Percentiles rank a stretch among this genome's conserved stretches.
Evolutionary conservation across 2,329 filamentous ascomycete species (phyloP).

Genomic region (Alternaria longipes): DNA sequence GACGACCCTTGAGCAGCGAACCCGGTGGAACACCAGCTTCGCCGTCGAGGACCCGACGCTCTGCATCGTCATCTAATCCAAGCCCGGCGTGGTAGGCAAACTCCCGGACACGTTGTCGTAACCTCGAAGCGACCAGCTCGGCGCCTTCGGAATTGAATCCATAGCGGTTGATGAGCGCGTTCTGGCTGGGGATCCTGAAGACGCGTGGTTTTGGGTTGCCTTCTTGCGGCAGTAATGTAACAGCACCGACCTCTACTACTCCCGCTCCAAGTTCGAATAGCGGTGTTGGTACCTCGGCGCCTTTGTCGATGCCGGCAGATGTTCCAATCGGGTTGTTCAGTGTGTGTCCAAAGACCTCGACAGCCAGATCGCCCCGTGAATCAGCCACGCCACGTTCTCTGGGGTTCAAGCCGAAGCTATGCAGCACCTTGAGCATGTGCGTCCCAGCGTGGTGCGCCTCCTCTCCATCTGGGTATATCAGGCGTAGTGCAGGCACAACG

Average conservation of each 20-base stretch:
- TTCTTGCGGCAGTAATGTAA: slow-evolving; percentile 84
- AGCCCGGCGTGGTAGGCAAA: slow-evolving; percentile 78
- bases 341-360: slow-evolving; percentile 77
- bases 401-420: slow-evolving; percentile 78
- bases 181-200: slow-evolving; percentile 83
- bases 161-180: slow-evolving; percentile 94
- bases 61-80: slow-evolving; percentile 68
- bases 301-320: slow-evolving; percentile 95
- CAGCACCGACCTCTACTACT: slow-evolving; percentile 91
- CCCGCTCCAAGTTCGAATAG: slow-evolving; percentile 86
- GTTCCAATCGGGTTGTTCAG: slow-evolving; percentile 90
- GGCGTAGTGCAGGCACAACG: slow-evolving; percentile 69
- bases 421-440: slow-evolving; percentile 73
- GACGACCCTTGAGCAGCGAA: slow-evolving; percentile 76
- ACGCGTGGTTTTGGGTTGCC: slow-evolving; percentile 90
- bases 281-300: slow-evolving; percentile 85
- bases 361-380: slow-evolving; percentile 61
- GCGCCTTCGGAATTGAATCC: slow-evolving; percentile 93
- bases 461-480: slow-evolving; percentile 78
- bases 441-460: slow-evolving; percentile 90
- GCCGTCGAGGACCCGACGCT: slow-evolving; percentile 78
- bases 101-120: slow-evolving; percentile 79
- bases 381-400: slow-evolving; percentile 77
- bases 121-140: slow-evolving; percentile 80
- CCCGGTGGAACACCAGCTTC: slow-evolving; percentile 80